Evolutionary conservation across 495 filamentous ascomycete species (phyloP), one percentile per base, ranked within the genome.

Genomic region (Neohortaea acidophila): DNA sequence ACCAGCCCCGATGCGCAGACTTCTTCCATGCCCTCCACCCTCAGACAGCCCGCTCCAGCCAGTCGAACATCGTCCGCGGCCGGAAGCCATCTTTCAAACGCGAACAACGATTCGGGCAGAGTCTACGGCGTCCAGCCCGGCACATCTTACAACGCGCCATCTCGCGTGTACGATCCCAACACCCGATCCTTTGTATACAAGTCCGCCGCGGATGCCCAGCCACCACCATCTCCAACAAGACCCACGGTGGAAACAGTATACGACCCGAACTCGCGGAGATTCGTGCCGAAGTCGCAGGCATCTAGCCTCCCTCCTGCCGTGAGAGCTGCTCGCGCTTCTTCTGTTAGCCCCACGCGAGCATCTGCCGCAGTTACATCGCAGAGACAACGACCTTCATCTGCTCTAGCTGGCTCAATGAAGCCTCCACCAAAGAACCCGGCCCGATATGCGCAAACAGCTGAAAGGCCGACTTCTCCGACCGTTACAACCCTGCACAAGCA

Each of bases 1-100:
- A 33, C 43, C 36, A 38, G 39, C 2, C 31, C 21, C 17, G 32
- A 2, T 6, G 4, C 22, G 24, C 10, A 37, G 34, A 32, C 11
- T 13, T 20, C 4, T 10, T 3, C 18, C 21, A 6, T 14, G 3
- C 3, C 7, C 3, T 10, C 19, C 27, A 30, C 17, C 22, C 2
- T 26, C 6, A 18, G 15, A 5, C 8, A 26, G 17, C 3, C 33
- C 24, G 7, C 45, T 17, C 40, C 38, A 30, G 38, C 44, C 33
- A 26, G 44, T 39, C 38, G 44, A 47, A 36, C 41, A 37, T 60
- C 55, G 55, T 41, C 73, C 71, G 40, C 33, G 71, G 73, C 39
- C 66, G 67, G n/a, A 73, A 73, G 31, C 66, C 69, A 7, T 75
- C 59, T 52, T 71, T 10, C 58, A 59, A n/a, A 59, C 45, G 37